These are phyloP conservation scores for Euphorbia celastroides DNA, from an alignment of 441 rosid genomes.

Conservation along the genomic window DNA sequence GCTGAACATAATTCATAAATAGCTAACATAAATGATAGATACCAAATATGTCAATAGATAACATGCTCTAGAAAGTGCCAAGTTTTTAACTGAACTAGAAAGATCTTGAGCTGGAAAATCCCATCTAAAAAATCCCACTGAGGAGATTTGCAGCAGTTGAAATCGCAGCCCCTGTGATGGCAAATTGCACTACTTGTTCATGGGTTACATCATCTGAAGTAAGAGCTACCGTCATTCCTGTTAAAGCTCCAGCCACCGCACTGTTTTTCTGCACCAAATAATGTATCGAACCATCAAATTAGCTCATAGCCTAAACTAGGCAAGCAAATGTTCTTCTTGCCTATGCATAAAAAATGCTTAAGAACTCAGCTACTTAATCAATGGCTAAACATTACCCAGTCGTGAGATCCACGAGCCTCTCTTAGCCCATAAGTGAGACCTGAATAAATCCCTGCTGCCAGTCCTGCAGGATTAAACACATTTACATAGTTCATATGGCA, in stretches of 20 bases:
- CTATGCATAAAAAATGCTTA: background rate
- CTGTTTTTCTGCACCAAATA: constrained; percentile 59
- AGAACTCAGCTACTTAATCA: background rate
- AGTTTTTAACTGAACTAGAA: no score
- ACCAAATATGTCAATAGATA: no score
- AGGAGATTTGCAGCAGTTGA: constrained; percentile 89
- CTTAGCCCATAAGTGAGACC: constrained; percentile 85
- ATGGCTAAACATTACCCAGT: constrained; percentile 52
- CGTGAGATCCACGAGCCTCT: constrained; percentile 87
- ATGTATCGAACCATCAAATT: no score
- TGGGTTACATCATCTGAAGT: constrained; percentile 59
- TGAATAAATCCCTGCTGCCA: constrained; percentile 85
- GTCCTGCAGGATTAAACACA: constrained; percentile 36
- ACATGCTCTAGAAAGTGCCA: no score
- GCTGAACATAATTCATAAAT: no score
- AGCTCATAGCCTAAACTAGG: background rate
- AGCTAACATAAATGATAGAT: no score
- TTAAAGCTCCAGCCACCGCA: constrained; percentile 80
- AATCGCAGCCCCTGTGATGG: constrained; percentile 89
- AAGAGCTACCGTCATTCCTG: constrained; percentile 74
- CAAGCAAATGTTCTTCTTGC: no score
- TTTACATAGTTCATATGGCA: no score
- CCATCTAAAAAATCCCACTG: constrained; percentile 47
- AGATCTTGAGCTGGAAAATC: background rate
- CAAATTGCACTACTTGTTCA: constrained; percentile 77